Percentiles rank a stretch among this genome's conserved stretches.
Conservation (phyloP, 2,329 filamentous ascomycete species). For the Huntiella savannae region DNA sequence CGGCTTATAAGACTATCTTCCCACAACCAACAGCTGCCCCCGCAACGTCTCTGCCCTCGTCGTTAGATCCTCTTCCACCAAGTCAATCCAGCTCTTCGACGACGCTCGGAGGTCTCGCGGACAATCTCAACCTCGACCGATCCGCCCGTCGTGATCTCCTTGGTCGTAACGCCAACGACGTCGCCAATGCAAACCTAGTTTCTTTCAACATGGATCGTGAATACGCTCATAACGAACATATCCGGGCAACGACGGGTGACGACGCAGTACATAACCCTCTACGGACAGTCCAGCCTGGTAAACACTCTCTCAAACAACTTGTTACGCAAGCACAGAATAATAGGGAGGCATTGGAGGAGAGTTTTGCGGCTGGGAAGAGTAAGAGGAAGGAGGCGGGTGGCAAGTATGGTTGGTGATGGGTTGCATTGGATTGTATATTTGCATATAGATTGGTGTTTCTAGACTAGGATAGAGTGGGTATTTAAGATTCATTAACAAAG, state of each 20-base stretch:
- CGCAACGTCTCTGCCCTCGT: constrained; percentile 12
- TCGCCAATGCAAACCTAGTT: constrained; percentile 45
- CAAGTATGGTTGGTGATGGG: constrained; percentile 56
- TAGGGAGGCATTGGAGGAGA: constrained; percentile 75
- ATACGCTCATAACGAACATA: constrained; percentile 65
- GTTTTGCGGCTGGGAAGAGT: constrained; percentile 62
- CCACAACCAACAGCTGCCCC: constrained; percentile 15
- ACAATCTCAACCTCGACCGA: constrained; percentile 60
- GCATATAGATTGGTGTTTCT: background rate
- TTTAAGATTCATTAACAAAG: too few relatives aligned
- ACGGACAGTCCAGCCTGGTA: constrained; percentile 59
- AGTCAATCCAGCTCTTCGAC: background rate
- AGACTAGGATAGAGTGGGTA: too few relatives aligned
- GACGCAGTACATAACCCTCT: constrained; percentile 58
- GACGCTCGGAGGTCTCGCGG: constrained; percentile 34
- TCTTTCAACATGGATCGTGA: constrained; percentile 81
- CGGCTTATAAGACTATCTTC: constrained; percentile 34
- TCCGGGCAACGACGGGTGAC: constrained; percentile 47
- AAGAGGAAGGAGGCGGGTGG: constrained; percentile 68
- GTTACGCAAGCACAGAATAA: constrained; percentile 69
- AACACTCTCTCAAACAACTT: constrained; percentile 75
- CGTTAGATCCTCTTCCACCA: background rate
- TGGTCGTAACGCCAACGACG: constrained; percentile 36
- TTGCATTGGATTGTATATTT: background rate
- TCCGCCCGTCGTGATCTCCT: constrained; percentile 69